A percentile compares a stretch with the other conserved stretches of the same genome.
These are phyloP conservation scores for Kazachstania viticola DNA, from an alignment of 805 yeast species.

Conservation along the genomic window DNA sequence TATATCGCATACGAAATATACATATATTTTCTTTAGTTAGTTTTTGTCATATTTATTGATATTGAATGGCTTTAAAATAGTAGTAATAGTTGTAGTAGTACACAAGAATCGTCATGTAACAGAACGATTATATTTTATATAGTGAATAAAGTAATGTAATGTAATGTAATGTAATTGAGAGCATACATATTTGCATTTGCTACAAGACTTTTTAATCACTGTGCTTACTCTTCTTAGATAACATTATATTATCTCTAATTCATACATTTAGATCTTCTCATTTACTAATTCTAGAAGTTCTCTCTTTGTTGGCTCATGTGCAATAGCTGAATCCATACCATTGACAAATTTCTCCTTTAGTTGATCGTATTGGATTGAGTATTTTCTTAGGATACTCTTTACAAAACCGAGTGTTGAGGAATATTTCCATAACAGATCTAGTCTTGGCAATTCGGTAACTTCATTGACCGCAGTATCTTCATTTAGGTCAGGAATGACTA, in stretches of 20 bases:
- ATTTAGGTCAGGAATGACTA: constrained; percentile 10
- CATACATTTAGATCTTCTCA: constrained; percentile 25
- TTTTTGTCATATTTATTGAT: too few relatives aligned
- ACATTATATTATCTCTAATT: too few relatives aligned
- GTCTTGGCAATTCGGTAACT: constrained; percentile 18
- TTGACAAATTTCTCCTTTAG: constrained; percentile 24
- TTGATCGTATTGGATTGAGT: constrained; percentile 32
- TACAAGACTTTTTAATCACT: too few relatives aligned
- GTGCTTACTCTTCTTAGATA: too few relatives aligned
- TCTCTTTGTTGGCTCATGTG: constrained; percentile 24
- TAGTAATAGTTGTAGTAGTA: too few relatives aligned
- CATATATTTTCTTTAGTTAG: too few relatives aligned
- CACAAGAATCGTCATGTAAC: too few relatives aligned
- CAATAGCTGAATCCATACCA: constrained; percentile 24
- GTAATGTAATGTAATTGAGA: too few relatives aligned
- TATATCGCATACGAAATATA: too few relatives aligned
- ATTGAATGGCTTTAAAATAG: too few relatives aligned
- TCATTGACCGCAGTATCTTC: constrained; percentile 18
- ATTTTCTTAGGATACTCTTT: constrained; percentile 32
- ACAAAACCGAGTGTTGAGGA: constrained; percentile 27
- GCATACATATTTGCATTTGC: constrained; percentile 7
- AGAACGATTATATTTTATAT: too few relatives aligned
- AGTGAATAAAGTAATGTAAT: too few relatives aligned
- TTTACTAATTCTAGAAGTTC: constrained; percentile 25
- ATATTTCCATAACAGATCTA: constrained; percentile 34